phyloP scores from a whole-genome alignment of 768 basidiomycete species.

The Leccinum barrowsii region DNA sequence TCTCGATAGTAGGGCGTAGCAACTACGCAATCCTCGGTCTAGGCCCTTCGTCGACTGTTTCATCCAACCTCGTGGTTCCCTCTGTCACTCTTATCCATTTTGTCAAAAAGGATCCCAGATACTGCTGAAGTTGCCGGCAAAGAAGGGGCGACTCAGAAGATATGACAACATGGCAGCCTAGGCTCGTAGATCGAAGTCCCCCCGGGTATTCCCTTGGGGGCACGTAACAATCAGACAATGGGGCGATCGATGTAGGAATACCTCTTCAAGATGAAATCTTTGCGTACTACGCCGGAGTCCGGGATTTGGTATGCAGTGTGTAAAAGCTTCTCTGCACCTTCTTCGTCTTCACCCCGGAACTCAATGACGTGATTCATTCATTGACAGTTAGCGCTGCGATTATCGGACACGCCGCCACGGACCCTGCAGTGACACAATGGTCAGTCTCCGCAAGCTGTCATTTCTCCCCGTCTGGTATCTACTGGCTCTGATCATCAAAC shows the following conservation, averaged over 20 bases:
- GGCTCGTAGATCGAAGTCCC: background rate
- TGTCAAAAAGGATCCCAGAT: background rate
- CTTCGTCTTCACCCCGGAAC: background rate
- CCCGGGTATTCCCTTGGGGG: background rate
- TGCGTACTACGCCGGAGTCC: background rate
- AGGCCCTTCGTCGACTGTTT: background rate
- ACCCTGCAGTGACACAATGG: background rate
- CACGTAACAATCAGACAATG: background rate
- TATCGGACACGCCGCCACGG: background rate
- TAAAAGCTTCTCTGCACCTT: background rate
- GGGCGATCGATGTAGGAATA: background rate
- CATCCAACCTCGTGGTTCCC: background rate
- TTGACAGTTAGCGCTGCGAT: background rate
- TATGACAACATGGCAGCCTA: background rate
- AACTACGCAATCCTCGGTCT: background rate
- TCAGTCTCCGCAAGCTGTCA: background rate
- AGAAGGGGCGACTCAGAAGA: background rate
- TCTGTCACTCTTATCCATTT: background rate
- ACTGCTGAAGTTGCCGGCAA: background rate
- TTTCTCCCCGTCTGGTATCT: background rate
- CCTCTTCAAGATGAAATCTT: background rate
- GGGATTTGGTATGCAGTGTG: background rate
- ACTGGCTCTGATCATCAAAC: background rate
- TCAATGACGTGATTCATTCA: background rate
- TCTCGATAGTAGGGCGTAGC: background rate